Evolutionary conservation across 192 early-diverging fungal genomes (phyloP).

Genomic region (Geosiphon pyriformis): DNA sequence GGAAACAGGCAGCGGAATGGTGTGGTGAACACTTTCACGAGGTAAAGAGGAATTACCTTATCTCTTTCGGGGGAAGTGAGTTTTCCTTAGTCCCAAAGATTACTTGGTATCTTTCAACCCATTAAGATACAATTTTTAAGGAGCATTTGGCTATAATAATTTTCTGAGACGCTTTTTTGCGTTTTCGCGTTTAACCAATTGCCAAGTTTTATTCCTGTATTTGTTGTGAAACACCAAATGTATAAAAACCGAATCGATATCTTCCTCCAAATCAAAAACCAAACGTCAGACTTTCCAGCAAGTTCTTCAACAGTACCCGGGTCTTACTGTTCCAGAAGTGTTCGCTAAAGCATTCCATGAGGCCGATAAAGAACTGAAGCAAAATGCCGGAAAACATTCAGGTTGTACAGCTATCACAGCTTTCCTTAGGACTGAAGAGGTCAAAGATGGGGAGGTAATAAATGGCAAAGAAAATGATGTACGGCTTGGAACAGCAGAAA

Average conservation of each 20-base stretch:
- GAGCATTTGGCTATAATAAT: too few relatives aligned
- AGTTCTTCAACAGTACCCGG: conserved; percentile 50
- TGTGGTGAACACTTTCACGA: conserved; percentile 84
- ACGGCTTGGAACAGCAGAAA: not conserved
- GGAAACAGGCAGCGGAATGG: conserved; percentile 91
- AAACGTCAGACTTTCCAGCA: conserved; percentile 68
- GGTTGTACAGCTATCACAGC: conserved; percentile 91
- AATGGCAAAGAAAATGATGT: conserved; percentile 17
- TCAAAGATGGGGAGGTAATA: conserved; percentile 27
- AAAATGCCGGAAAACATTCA: conserved; percentile 72
- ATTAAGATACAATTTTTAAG: too few relatives aligned
- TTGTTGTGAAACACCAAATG: too few relatives aligned
- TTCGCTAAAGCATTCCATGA: conserved; percentile 78
- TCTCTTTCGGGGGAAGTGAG: not conserved
- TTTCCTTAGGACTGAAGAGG: conserved; percentile 49
- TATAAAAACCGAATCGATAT: too few relatives aligned
- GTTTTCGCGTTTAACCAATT: too few relatives aligned
- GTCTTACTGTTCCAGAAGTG: conserved; percentile 65
- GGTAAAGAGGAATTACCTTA: conserved; percentile 44
- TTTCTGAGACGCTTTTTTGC: too few relatives aligned
- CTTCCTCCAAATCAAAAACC: too few relatives aligned
- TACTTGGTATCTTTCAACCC: too few relatives aligned
- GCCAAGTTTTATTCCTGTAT: too few relatives aligned
- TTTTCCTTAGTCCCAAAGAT: too few relatives aligned
- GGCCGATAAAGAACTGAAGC: conserved; percentile 74